These are phyloP conservation scores for Claviceps quebecensis DNA, from an alignment of 2,329 filamentous ascomycete genomes.

Conservation along the genomic window DNA sequence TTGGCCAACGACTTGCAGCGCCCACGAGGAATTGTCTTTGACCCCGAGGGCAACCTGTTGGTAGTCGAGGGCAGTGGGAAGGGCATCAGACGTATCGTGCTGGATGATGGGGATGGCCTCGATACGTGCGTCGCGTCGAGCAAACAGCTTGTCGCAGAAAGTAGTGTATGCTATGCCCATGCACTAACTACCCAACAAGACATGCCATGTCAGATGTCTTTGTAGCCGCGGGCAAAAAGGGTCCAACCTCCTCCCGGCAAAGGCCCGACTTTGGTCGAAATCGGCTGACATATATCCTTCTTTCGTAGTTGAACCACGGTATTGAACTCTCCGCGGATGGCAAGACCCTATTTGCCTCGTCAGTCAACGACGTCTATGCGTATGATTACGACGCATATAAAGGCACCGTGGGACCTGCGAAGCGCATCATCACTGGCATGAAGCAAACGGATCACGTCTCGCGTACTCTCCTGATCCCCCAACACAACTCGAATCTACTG, in stretches of 20 bases:
- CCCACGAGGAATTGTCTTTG: conserved; percentile 22
- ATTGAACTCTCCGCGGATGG: conserved; percentile 32
- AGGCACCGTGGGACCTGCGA: conserved; percentile 28
- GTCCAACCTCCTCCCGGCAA: too few relatives aligned
- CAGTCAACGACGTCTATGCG: conserved; percentile 34
- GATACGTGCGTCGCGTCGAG: conserved; percentile 17
- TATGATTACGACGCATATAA: conserved; percentile 44
- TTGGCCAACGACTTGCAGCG: conserved; percentile 12
- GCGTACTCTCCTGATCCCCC: conserved; percentile 46
- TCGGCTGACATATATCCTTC: background rate
- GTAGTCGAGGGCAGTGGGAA: conserved; percentile 16
- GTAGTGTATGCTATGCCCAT: conserved; percentile 8
- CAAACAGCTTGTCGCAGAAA: conserved; percentile 14
- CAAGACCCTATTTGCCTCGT: conserved; percentile 37
- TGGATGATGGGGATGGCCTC: conserved; percentile 17
- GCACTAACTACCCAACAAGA: too few relatives aligned
- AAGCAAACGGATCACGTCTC: conserved; percentile 43
- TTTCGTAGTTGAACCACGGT: conserved; percentile 32
- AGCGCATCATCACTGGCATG: conserved; percentile 44
- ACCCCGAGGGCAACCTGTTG: conserved; percentile 23
- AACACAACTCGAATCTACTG: conserved; percentile 34
- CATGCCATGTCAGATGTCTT: too few relatives aligned
- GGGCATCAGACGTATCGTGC: conserved; percentile 20
- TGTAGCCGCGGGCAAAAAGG: too few relatives aligned
- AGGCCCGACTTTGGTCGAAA: too few relatives aligned